These are phyloP conservation scores for Plasmopara viticola DNA, from an alignment of 352 stramenopile genomes.

Conservation along the genomic window DNA sequence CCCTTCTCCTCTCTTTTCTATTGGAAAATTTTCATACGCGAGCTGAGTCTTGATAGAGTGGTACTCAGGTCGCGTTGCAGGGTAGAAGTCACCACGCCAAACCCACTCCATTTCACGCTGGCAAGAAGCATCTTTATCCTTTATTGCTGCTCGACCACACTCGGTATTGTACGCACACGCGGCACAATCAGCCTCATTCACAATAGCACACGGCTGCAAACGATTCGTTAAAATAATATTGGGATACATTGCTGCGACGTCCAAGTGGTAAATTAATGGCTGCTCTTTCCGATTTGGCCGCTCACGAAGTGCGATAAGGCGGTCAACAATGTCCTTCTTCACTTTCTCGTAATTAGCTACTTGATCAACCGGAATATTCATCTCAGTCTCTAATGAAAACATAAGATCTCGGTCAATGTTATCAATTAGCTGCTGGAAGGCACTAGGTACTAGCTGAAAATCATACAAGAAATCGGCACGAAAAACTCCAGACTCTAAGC, in stretches of 20 bases:
- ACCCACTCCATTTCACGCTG: slow-evolving; percentile 98
- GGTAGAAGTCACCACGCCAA: slow-evolving; percentile 96
- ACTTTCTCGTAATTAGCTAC: slow-evolving; percentile 89
- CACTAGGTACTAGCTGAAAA: slow-evolving; percentile 92
- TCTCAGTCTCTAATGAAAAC: slow-evolving; percentile 95
- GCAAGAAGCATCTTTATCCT: slow-evolving; percentile 86
- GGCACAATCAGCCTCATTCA: slow-evolving; percentile 93
- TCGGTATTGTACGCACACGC: slow-evolving; percentile 92
- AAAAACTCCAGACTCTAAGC: slow-evolving; percentile 97
- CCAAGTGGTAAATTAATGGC: slow-evolving; percentile 98
- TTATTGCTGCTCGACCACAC: slow-evolving; percentile 56
- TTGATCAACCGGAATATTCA: slow-evolving; percentile 81
- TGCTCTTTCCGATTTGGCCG: slow-evolving; percentile 85
- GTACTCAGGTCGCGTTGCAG: slow-evolving; percentile 92
- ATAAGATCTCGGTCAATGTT: slow-evolving; percentile 96
- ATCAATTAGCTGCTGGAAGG: slow-evolving; percentile 94
- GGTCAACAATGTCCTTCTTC: slow-evolving; percentile 87
- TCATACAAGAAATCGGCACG: slow-evolving; percentile 96
- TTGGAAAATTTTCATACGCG: slow-evolving; percentile 82
- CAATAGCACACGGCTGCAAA: slow-evolving; percentile 95
- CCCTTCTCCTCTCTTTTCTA: slow-evolving; percentile 12
- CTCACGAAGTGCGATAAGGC: slow-evolving; percentile 92
- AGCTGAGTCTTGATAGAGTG: slow-evolving; percentile 95
- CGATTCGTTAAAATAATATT: slow-evolving; percentile 99
- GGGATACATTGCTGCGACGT: slow-evolving; percentile 99